Evolutionary conservation across 176 grass and related monocot species (phyloP).

Genomic region (Rhynchospora tenuis): DNA sequence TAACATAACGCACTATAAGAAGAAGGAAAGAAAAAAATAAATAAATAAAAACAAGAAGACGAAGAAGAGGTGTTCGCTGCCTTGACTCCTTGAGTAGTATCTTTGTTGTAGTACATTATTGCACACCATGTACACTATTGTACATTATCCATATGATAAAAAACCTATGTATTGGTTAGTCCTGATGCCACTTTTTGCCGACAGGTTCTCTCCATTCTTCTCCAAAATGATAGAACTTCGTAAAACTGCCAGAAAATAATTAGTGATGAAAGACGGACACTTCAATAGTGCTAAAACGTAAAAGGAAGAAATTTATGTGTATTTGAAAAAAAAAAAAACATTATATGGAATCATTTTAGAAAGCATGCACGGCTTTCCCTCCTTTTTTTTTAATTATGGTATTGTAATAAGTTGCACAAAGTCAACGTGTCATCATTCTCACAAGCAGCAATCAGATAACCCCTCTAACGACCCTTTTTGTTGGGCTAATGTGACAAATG

Average conservation of each 20-base stretch:
- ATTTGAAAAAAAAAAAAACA: too few species aligned
- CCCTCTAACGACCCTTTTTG: background rate
- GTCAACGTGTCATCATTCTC: background rate
- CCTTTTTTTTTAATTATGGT: too few species aligned
- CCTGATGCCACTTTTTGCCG: background rate
- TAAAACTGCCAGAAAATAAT: slow-evolving; percentile 30
- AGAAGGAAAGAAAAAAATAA: background rate
- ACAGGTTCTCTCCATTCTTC: slow-evolving; percentile 24
- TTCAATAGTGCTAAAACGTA: too few species aligned
- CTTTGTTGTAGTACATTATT: background rate
- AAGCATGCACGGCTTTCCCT: too few species aligned
- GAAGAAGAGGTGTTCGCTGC: background rate
- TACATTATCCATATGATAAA: too few species aligned
- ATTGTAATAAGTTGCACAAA: background rate
- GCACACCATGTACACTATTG: too few species aligned
- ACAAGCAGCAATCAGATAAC: background rate
- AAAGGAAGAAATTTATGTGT: too few species aligned
- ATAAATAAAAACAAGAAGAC: background rate
- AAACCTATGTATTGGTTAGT: background rate
- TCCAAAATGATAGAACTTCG: slow-evolving; percentile 42
- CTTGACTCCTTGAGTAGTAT: background rate
- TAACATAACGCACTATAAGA: background rate
- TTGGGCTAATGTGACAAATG: background rate
- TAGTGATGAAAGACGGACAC: background rate
- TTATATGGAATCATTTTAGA: too few species aligned